Conservation (phyloP, 1,284 basidiomycete species). For the Rhizoctonia solani region DNA sequence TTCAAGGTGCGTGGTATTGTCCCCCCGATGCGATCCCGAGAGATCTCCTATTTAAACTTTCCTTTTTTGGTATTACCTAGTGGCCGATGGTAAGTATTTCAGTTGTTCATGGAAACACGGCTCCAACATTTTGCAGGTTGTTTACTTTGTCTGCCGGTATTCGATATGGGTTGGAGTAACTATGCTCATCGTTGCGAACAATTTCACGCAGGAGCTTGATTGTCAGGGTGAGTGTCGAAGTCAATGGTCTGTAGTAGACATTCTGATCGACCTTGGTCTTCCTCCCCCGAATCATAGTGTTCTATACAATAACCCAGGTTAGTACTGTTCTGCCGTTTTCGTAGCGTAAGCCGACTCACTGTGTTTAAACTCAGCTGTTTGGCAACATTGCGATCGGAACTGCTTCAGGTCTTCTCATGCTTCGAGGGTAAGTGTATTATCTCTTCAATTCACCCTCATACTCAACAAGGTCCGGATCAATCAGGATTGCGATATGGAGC, state of each 20-base stretch:
- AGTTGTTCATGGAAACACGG: neutral
- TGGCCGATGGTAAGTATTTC: slow-evolving; percentile 22
- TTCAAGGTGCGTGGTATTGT: slow-evolving; percentile 55
- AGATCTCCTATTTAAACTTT: slow-evolving; percentile 40
- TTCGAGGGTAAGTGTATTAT: slow-evolving; percentile 58
- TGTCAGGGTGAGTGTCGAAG: slow-evolving; percentile 13
- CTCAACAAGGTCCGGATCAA: neutral
- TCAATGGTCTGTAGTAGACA: slow-evolving; percentile 21
- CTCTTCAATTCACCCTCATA: neutral
- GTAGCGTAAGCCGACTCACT: slow-evolving; percentile 1
- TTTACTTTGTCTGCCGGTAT: slow-evolving; percentile 32
- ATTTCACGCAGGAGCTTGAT: slow-evolving; percentile 16
- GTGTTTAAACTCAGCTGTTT: slow-evolving; percentile 52
- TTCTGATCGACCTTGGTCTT: slow-evolving; percentile 47
- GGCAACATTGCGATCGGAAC: slow-evolving; percentile 67
- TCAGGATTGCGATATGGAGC: slow-evolving; percentile 71
- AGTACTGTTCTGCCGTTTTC: neutral
- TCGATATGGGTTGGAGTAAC: slow-evolving; percentile 9
- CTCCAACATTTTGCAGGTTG: slow-evolving; percentile 41
- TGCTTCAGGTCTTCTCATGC: slow-evolving; percentile 69
- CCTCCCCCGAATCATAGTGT: slow-evolving; percentile 43
- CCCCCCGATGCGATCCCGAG: slow-evolving; percentile 62
- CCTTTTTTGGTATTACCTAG: neutral
- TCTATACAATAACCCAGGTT: slow-evolving; percentile 71
- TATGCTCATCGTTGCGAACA: slow-evolving; percentile 22